Percentiles rank a stretch among this genome's conserved stretches.
Conservation (phyloP, 1,139 yeast species). For the Debaryomyces fabryi region DNA sequence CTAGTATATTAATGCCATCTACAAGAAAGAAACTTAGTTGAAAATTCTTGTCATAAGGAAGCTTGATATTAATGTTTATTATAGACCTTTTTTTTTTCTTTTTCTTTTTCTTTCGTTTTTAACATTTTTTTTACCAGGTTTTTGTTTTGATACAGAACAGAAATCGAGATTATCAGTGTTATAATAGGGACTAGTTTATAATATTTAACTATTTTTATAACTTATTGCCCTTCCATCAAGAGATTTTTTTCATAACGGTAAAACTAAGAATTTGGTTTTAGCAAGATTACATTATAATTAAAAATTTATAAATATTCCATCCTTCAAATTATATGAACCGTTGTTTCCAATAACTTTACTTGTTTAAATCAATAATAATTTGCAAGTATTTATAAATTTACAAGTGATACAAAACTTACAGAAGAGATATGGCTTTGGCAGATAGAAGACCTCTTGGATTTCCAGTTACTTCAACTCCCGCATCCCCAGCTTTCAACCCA, state of each 20-base stretch:
- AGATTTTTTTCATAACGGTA: neutral
- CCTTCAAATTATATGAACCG: constrained; percentile 11
- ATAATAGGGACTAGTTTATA: constrained; percentile 1
- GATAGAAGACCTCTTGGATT: constrained; percentile 59
- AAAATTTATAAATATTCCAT: constrained; percentile 4
- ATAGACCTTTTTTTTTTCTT: constrained; percentile 5
- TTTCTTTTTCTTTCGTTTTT: constrained; percentile 4
- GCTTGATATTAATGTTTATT: constrained; percentile 5
- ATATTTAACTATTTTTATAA: constrained; percentile 7
- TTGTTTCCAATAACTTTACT: constrained; percentile 8
- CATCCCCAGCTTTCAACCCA: constrained; percentile 52
- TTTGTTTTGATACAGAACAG: constrained; percentile 3
- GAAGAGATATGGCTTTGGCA: constrained; percentile 52
- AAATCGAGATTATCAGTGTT: neutral
- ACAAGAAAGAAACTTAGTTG: neutral
- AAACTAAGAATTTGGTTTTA: constrained; percentile 5
- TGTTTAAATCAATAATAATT: constrained; percentile 7
- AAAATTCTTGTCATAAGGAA: neutral
- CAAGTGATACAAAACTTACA: constrained; percentile 9
- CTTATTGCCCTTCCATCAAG: neutral
- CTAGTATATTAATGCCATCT: constrained; percentile 1
- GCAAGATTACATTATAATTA: constrained; percentile 3
- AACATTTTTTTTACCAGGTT: constrained; percentile 4
- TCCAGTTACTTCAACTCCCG: constrained; percentile 40
- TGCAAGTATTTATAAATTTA: constrained; percentile 10